Base-by-base conservation (phyloP, 2,329 filamentous ascomycete genomes). In the Aureobasidium sp. region DNA sequence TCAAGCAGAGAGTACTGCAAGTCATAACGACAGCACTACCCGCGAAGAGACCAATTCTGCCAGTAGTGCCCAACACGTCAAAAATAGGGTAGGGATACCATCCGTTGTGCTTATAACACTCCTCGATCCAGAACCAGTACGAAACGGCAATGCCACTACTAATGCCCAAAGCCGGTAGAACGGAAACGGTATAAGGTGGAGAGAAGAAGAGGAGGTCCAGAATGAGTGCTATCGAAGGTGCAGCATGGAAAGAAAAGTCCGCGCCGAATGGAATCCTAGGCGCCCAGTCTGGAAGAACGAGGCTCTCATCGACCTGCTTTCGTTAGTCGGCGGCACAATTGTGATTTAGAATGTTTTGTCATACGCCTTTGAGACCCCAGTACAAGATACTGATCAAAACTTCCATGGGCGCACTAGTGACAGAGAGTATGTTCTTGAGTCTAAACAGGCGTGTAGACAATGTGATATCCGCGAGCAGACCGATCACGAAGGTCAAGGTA, bases 71-170 rank as follows among this genome's bases (percentile, higher is more conserved):
- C 46, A 95, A 76, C 48, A 89, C 72, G 9, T 80, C 86, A 66
- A 97, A 93, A 29, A 96, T 81, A 1, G 92, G 92, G 73, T 97
- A 96, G 0, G 92, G 91, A 68, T 96, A 95, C 67, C 81, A 86
- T 60, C 86, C 84, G 68, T 91, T 91, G 63, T 82, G 77, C 48
- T 78, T 79, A 68, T 83, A 89, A 75, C 88, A 91, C 27, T 84
- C 79, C 73, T 92, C 87, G 27, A 91, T 83, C 88, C 89, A 92
- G 66, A 82, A 82, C 87, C 88, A 92, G 73, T 92, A 92, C 2
- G 75, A 71, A 65, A 88, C 84, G 0, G 87, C 87, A 47, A 90
- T 74, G 1, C 67, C 71, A 13, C 81, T 81, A 66, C 84, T 85
- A 29, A 88, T 70, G 1, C 76, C 75, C 69, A 89, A 79, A 5